phyloP scores from a whole-genome alignment of 2,329 filamentous ascomycete species.

The Exophiala calicioides region DNA sequence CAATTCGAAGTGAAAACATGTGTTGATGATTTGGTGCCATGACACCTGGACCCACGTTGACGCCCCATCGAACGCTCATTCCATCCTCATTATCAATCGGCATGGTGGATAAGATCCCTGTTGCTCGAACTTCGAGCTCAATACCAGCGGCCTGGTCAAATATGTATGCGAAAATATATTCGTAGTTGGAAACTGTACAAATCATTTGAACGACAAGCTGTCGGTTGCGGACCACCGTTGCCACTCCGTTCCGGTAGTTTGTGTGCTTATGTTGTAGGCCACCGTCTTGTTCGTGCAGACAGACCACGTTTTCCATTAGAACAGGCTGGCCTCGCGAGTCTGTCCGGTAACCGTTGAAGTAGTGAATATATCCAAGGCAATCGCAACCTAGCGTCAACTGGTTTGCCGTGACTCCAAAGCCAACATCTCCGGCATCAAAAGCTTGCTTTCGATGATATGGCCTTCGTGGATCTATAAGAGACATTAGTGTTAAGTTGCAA shows the following conservation, averaged over 20 bases:
- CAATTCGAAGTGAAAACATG: conserved; percentile 68
- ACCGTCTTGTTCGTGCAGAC: conserved; percentile 42
- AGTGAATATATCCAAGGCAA: conserved; percentile 68
- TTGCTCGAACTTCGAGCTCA: conserved; percentile 67
- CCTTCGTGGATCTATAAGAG: conserved; percentile 64
- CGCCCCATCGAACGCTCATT: conserved; percentile 64
- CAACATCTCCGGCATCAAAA: conserved; percentile 71
- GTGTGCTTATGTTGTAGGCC: conserved; percentile 1
- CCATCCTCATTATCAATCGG: conserved; percentile 70
- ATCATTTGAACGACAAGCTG: not conserved
- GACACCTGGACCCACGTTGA: conserved; percentile 67
- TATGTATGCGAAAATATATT: conserved; percentile 70
- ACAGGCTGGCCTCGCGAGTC: conserved; percentile 55
- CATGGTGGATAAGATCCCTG: conserved; percentile 66
- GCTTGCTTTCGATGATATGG: conserved; percentile 71
- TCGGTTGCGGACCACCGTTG: not conserved
- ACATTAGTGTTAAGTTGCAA: no score
- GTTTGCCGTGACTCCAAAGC: conserved; percentile 67
- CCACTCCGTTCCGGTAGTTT: not conserved
- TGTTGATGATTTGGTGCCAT: conserved; percentile 73
- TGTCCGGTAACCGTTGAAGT: conserved; percentile 61
- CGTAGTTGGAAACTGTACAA: no score
- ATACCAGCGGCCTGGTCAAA: conserved; percentile 70
- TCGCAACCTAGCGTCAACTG: conserved; percentile 69
- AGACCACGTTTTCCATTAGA: conserved; percentile 62